Base-by-base conservation (phyloP, 495 filamentous ascomycete genomes). In the Chaetomidium leptoderma region DNA sequence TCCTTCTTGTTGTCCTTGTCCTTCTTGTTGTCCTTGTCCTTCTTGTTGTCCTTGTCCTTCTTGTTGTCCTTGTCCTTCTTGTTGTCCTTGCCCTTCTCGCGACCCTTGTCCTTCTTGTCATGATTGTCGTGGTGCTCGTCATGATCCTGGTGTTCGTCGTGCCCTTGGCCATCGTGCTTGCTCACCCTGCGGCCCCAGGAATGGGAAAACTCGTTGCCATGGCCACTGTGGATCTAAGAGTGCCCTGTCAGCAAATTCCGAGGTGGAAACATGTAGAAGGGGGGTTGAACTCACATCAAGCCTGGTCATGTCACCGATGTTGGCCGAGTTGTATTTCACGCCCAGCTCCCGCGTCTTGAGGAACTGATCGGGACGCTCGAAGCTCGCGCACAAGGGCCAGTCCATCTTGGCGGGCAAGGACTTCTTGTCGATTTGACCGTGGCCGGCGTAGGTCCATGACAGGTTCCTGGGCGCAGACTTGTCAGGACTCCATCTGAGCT, bases 351-450 rank as follows among this genome's bases (percentile, higher is more conserved):
- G 16, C 17, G 23, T 19, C 44, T 37, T 39, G 36, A 6, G 0
- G 19, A 35, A 30, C 17, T 42, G 45, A 5, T 33, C 46, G 16
- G 45, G 55, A 17, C 36, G 35, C 6, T 43, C 35, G 37, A 43
- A 44, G 35, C 46, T 24, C 16, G 33, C 55, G 16, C 5, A 13
- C 13, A 56, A 21, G 14, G 53, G 53, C 53, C 53, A 56, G 14
- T 29, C 43, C 42, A 56, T 47, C 16, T 26, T 29, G 53, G 32
- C 43, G 23, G 53, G 53, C 3, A 56, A 19, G 4, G 42, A 37
- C n/a, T 11, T n/a, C 30, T 2, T 6, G 43, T 47, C 53, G 21
- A 56, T 39, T 0, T 29, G 24, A 11, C 23, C 16, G 9, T 27
- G 27, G 53, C 53, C 53, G 17, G 21, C 43, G 23, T 37, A 56